phyloP scores from a whole-genome alignment of 2,329 filamentous ascomycete genomes.

The Colletotrichum orchidophilum region DNA sequence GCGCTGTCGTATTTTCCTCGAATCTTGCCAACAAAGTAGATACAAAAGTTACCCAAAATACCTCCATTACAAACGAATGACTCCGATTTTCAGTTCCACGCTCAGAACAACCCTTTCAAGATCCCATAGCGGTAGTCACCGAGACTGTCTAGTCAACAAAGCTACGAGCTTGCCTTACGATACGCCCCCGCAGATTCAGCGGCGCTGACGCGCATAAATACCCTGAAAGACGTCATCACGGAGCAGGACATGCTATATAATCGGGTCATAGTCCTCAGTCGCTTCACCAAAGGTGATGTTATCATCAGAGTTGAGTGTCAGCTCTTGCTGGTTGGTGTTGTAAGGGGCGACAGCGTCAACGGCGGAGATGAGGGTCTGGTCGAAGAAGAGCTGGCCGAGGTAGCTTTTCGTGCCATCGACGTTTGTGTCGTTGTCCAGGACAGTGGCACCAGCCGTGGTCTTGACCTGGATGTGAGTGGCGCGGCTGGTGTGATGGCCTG shows the following conservation, averaged over 20 bases:
- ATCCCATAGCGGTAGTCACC: neutral
- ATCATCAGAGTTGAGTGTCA: slow-evolving; percentile 45
- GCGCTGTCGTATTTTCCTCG: neutral
- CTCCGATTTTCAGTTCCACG: neutral
- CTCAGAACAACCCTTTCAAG: neutral
- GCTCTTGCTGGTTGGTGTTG: neutral
- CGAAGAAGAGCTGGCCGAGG: slow-evolving; percentile 1
- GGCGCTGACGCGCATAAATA: slow-evolving; percentile 36
- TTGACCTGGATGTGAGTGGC: slow-evolving; percentile 57
- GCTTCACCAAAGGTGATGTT: slow-evolving; percentile 50
- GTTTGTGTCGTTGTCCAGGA: slow-evolving; percentile 41
- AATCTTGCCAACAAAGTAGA: neutral
- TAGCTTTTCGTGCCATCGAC: neutral
- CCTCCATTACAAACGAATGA: neutral
- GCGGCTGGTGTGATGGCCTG: slow-evolving; percentile 54
- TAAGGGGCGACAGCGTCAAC: neutral
- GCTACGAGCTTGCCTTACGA: neutral
- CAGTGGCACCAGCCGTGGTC: neutral
- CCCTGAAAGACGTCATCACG: slow-evolving; percentile 56
- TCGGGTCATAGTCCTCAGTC: slow-evolving; percentile 50
- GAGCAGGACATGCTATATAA: slow-evolving; percentile 61
- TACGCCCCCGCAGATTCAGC: neutral
- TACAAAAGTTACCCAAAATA: neutral
- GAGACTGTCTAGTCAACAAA: neutral
- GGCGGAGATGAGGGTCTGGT: neutral